Conservation (phyloP, 768 basidiomycete genomes). For the Lactifluus echinatus region DNA sequence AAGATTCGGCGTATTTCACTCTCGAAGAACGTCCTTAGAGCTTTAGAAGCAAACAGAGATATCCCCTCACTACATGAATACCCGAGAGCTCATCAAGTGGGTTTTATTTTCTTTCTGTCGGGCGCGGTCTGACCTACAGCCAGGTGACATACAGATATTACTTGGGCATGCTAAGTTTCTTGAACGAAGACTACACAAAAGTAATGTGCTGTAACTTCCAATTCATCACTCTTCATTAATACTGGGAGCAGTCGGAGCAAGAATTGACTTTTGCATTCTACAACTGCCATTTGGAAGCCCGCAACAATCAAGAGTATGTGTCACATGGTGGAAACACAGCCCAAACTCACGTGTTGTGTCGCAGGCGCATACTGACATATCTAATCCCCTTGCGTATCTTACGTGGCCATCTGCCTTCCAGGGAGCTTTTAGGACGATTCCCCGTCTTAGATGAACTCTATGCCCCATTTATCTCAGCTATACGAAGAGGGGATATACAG, state of each 20-base stretch:
- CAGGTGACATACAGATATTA: conserved; percentile 95
- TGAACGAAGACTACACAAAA: conserved; percentile 86
- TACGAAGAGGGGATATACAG: conserved; percentile 65
- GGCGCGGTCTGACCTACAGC: conserved; percentile 16
- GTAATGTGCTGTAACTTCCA: conserved; percentile 54
- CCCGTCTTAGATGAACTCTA: conserved; percentile 67
- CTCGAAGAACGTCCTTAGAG: conserved; percentile 86
- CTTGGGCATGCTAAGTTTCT: conserved; percentile 86
- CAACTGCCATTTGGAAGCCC: conserved; percentile 62
- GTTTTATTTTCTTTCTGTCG: conserved; percentile 15
- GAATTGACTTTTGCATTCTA: conserved; percentile 84
- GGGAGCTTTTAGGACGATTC: conserved; percentile 60
- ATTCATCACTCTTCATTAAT: background rate
- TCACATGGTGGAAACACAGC: background rate
- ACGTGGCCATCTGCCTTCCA: conserved; percentile 77
- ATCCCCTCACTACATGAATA: conserved; percentile 69
- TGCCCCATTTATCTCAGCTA: conserved; percentile 71
- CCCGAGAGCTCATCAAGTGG: conserved; percentile 80
- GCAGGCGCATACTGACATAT: conserved; percentile 83
- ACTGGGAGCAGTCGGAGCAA: conserved; percentile 57
- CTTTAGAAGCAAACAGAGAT: conserved; percentile 77
- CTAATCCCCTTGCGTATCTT: conserved; percentile 85
- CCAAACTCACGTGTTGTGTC: conserved; percentile 5
- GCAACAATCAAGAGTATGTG: conserved; percentile 75
- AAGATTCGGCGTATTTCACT: conserved; percentile 89